Percentiles rank a stretch among this genome's conserved stretches.
phyloP scores from a whole-genome alignment of 2,329 filamentous ascomycete genomes.

The Stagonosporopsis tanaceti region DNA sequence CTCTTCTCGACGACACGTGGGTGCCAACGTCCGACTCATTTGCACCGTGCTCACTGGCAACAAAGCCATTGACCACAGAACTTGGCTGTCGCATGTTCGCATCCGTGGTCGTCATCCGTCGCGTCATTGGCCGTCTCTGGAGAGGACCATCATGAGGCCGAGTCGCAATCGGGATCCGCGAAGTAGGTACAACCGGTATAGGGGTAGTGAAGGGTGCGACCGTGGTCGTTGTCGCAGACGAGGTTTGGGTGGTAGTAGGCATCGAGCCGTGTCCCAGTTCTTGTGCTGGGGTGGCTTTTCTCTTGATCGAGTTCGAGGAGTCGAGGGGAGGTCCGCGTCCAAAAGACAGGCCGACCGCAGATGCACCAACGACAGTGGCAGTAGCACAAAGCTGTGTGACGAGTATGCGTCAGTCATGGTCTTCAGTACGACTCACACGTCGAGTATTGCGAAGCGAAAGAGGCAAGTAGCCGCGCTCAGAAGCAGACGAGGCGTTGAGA shows the following conservation, averaged over 20 bases:
- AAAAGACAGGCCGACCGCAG: conserved; percentile 65
- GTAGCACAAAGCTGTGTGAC: conserved; percentile 67
- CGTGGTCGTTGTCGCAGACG: conserved; percentile 33
- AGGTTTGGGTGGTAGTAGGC: conserved; percentile 39
- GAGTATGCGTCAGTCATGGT: conserved; percentile 48
- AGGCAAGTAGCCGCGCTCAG: conserved; percentile 35
- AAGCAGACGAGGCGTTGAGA: conserved; percentile 31
- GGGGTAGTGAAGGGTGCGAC: conserved; percentile 35
- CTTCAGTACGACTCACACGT: conserved; percentile 33
- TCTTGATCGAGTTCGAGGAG: conserved; percentile 42
- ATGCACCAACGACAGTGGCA: conserved; percentile 67
- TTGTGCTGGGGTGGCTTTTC: conserved; percentile 49
- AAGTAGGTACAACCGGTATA: conserved; percentile 33
- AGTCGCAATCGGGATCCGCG: conserved; percentile 37
- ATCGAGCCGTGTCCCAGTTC: conserved; percentile 38
- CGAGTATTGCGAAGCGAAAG: conserved; percentile 35
- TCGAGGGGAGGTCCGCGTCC: conserved; percentile 59
- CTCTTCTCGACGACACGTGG: conserved; percentile 48
- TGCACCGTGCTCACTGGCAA: conserved; percentile 28
- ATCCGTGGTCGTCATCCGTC: conserved; percentile 45
- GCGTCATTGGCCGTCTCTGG: conserved; percentile 38
- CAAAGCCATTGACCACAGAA: conserved; percentile 30
- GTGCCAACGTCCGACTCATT: conserved; percentile 36
- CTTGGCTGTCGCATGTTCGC: conserved; percentile 30
- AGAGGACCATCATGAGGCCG: conserved; percentile 42